These are phyloP conservation scores for Debaryomyces nepalensis DNA, from an alignment of 1,139 yeast genomes.

Conservation along the genomic window DNA sequence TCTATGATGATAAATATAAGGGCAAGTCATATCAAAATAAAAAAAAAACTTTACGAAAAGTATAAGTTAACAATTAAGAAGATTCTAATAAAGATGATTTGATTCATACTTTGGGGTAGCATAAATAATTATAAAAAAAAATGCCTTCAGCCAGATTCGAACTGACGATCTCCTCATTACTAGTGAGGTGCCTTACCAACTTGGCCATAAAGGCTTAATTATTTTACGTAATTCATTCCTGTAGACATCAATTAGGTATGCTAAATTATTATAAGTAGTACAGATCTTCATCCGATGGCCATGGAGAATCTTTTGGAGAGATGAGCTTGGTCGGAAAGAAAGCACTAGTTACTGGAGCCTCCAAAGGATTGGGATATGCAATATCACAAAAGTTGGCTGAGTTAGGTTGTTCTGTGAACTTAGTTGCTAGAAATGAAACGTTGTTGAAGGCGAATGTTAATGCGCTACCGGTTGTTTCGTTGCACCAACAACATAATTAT, in stretches of 20 bases:
- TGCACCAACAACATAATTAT: constrained; percentile 50
- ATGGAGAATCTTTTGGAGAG: neutral
- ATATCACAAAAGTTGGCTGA: constrained; percentile 62
- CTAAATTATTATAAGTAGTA: no score
- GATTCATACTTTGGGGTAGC: no score
- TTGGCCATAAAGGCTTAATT: constrained; percentile 75
- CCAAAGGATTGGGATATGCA: constrained; percentile 79
- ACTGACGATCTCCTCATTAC: constrained; percentile 91
- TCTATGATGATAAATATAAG: neutral
- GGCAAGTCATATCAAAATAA: neutral
- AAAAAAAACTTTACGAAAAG: no score
- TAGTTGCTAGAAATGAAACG: constrained; percentile 59
- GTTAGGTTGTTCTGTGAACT: constrained; percentile 64
- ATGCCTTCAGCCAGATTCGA: constrained; percentile 83
- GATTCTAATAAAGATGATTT: no score
- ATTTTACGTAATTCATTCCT: no score
- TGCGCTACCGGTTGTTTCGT: constrained; percentile 35
- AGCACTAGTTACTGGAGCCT: constrained; percentile 83
- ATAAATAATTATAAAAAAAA: no score
- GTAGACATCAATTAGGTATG: no score
- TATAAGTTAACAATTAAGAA: no score
- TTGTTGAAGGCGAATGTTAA: constrained; percentile 38
- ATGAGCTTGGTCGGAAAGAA: constrained; percentile 24
- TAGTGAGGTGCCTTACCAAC: constrained; percentile 94
- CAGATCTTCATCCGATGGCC: neutral